These are phyloP conservation scores for Nemania abortiva DNA, from an alignment of 2,329 filamentous ascomycete species.

Conservation along the genomic window DNA sequence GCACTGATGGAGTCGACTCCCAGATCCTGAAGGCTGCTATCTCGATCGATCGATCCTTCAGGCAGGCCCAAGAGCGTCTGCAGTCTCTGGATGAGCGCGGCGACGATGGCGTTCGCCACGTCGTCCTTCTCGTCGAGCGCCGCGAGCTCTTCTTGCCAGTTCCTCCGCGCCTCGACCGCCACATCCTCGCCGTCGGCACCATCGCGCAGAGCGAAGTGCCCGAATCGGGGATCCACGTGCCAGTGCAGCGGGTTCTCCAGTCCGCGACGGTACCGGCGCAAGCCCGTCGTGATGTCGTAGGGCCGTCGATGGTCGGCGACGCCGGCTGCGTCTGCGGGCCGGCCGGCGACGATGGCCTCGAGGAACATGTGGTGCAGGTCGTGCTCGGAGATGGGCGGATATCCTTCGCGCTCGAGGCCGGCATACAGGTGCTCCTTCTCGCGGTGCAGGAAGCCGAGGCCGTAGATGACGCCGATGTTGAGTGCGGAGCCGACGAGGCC, in stretches of 20 bases:
- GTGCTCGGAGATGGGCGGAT: slow-evolving; percentile 62
- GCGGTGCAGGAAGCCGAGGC: slow-evolving; percentile 58
- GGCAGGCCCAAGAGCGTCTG: slow-evolving; percentile 49
- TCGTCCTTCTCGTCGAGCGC: slow-evolving; percentile 40
- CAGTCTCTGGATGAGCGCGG: slow-evolving; percentile 49
- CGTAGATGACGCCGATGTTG: slow-evolving; percentile 62
- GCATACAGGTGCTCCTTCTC: slow-evolving; percentile 56
- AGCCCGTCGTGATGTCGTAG: slow-evolving; percentile 56
- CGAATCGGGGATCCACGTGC: slow-evolving; percentile 59
- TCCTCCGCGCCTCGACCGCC: slow-evolving; percentile 32
- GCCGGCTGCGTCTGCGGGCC: slow-evolving; percentile 40
- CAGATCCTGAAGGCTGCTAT: slow-evolving; percentile 53
- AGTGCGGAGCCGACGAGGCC: slow-evolving; percentile 56
- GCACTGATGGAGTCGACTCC: slow-evolving; percentile 58
- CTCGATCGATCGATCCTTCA: slow-evolving; percentile 46
- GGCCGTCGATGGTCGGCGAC: slow-evolving; percentile 30
- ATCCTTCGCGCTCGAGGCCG: slow-evolving; percentile 58
- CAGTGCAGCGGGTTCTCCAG: slow-evolving; percentile 54
- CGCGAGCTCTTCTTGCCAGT: slow-evolving; percentile 49
- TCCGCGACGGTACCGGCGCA: slow-evolving; percentile 54
- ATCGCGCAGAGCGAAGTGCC: slow-evolving; percentile 52
- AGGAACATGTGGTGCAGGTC: slow-evolving; percentile 65
- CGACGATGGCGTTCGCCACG: slow-evolving; percentile 46
- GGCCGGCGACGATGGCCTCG: slow-evolving; percentile 61
- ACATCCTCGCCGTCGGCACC: slow-evolving; percentile 23